Percentiles rank a stretch among this genome's conserved stretches.
These are phyloP conservation scores for Kurtzmaniella natalensis DNA, from an alignment of 1,139 yeast species.

Conservation along the genomic window DNA sequence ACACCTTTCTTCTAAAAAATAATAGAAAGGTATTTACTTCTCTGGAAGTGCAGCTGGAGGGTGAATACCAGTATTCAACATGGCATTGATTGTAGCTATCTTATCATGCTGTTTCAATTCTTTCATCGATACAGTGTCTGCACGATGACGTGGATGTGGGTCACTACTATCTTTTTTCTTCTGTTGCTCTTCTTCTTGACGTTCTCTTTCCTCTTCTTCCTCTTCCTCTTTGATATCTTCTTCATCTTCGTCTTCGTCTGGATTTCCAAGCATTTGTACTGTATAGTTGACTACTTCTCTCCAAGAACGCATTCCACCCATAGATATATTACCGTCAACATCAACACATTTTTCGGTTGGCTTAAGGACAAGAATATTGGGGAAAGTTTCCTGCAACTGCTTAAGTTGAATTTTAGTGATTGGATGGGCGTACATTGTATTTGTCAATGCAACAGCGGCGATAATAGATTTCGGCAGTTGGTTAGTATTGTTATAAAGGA, in stretches of 20 bases:
- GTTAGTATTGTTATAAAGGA: constrained; percentile 17
- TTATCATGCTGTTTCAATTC: constrained; percentile 16
- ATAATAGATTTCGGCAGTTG: constrained; percentile 23
- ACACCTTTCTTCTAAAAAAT: no score
- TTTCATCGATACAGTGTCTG: constrained; percentile 9
- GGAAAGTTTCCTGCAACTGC: constrained; percentile 22
- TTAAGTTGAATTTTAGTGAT: constrained; percentile 23
- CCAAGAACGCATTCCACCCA: constrained; percentile 34
- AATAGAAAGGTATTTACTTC: no score
- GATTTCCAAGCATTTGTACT: constrained; percentile 22
- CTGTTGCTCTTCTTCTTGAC: constrained; percentile 8
- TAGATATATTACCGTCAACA: constrained; percentile 27
- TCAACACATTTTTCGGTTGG: constrained; percentile 29
- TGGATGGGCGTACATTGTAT: constrained; percentile 28
- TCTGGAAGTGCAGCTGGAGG: constrained; percentile 1
- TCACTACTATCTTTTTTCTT: background rate
- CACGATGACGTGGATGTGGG: constrained; percentile 1
- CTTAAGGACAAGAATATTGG: constrained; percentile 24
- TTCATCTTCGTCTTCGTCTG: constrained; percentile 18
- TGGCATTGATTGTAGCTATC: constrained; percentile 18
- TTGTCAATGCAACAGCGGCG: constrained; percentile 25
- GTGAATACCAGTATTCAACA: constrained; percentile 13
- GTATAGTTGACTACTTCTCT: constrained; percentile 27
- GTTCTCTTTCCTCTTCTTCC: constrained; percentile 12
- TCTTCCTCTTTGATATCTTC: constrained; percentile 16